phyloP scores from a whole-genome alignment of 768 basidiomycete genomes.

The Chalciporus pseudorubinellus region DNA sequence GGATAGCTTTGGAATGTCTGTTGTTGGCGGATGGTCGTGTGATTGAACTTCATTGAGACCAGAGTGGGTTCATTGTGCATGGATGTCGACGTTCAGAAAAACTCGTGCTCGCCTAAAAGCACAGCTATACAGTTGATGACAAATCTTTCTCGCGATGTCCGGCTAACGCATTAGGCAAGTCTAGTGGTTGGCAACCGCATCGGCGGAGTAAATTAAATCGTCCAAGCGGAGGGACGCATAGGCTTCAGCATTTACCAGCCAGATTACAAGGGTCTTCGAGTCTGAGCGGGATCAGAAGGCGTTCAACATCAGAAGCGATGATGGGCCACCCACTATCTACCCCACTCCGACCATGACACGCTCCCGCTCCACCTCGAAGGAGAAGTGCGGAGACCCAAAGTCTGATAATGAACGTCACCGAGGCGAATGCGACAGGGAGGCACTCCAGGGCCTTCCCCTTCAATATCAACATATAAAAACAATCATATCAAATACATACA shows the following conservation, averaged over 20 bases:
- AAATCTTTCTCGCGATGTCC: conserved; percentile 18
- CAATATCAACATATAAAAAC: neutral
- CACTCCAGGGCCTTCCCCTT: no score
- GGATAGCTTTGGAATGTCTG: neutral
- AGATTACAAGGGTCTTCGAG: no score
- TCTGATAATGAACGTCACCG: no score
- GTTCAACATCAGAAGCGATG: no score
- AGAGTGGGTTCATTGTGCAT: neutral
- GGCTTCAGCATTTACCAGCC: neutral
- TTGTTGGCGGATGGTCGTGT: neutral
- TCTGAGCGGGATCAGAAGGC: neutral
- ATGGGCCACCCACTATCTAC: neutral
- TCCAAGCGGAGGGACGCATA: neutral
- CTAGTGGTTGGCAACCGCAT: conserved; percentile 12
- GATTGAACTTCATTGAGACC: neutral
- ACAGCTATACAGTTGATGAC: conserved; percentile 22
- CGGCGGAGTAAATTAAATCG: neutral
- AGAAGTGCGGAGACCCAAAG: no score
- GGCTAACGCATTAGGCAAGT: conserved; percentile 18
- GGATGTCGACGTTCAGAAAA: neutral
- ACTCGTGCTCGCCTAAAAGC: neutral
- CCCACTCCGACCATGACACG: neutral
- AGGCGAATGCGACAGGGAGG: no score
- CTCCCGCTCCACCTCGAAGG: neutral
- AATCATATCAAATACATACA: neutral